phyloP scores from a whole-genome alignment of 2,329 filamentous ascomycete species.

The Leptosphaerulina australis region DNA sequence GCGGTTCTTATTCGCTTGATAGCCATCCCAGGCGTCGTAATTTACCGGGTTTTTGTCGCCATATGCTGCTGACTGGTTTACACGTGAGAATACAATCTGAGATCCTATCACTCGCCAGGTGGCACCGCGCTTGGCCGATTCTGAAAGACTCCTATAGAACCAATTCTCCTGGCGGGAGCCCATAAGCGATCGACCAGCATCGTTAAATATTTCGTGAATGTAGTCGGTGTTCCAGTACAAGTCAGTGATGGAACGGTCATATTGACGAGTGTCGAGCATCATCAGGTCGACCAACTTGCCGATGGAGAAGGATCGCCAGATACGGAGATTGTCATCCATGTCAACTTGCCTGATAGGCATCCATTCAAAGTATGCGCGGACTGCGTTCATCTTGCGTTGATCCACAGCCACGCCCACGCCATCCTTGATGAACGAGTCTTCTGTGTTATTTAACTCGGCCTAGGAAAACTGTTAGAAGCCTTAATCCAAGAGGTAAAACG shows the following conservation, averaged over 20 bases:
- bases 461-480: too few relatives aligned
- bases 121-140: slow-evolving; percentile 67
- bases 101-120: slow-evolving; percentile 74
- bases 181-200: slow-evolving; percentile 72
- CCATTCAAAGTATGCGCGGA: slow-evolving; percentile 55
- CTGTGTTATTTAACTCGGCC: slow-evolving; percentile 52
- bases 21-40: slow-evolving; percentile 69
- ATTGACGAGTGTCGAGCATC: slow-evolving; percentile 53
- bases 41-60: slow-evolving; percentile 57
- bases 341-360: slow-evolving; percentile 54
- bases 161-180: slow-evolving; percentile 74
- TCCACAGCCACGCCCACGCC: slow-evolving; percentile 50
- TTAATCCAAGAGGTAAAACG: slow-evolving; percentile 31
- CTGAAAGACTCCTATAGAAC: slow-evolving; percentile 58
- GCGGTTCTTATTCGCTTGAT: slow-evolving; percentile 72
- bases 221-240: slow-evolving; percentile 66
- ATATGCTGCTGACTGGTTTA: slow-evolving; percentile 56
- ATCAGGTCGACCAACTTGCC: slow-evolving; percentile 52
- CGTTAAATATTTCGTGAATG: slow-evolving; percentile 66
- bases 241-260: slow-evolving; percentile 53
- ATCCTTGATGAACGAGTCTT: slow-evolving; percentile 49
- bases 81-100: slow-evolving; percentile 69
- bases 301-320: slow-evolving; percentile 52
- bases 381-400: slow-evolving; percentile 55
- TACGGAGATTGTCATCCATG: slow-evolving; percentile 52